Percentiles rank a stretch among this genome's conserved stretches.
These are phyloP conservation scores for Solanum appendiculatum DNA, from an alignment of 257 asterid genomes.

Conservation along the genomic window DNA sequence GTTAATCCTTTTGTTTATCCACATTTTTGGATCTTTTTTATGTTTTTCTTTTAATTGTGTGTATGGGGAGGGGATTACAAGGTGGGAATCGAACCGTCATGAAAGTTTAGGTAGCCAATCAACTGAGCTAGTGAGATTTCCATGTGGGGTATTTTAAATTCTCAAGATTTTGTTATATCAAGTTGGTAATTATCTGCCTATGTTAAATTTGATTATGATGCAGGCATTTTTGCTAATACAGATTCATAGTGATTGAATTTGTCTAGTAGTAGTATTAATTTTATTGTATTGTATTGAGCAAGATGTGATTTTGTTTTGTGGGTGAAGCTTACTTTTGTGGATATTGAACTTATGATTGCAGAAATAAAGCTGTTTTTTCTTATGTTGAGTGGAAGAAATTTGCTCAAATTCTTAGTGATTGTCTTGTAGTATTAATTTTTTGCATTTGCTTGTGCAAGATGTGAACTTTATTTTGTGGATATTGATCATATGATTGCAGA, in stretches of 20 bases:
- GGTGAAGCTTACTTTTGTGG: background rate
- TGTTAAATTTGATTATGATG: background rate
- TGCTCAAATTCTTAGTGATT: background rate
- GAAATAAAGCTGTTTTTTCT: slow-evolving; percentile 2
- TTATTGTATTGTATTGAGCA: background rate
- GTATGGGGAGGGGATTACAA: background rate
- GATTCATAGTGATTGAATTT: background rate
- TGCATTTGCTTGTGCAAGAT: background rate
- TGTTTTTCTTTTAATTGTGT: background rate
- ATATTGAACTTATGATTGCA: slow-evolving; percentile 11
- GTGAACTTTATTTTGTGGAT: background rate
- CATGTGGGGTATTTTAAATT: background rate
- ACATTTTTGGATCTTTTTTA: slow-evolving; percentile 45
- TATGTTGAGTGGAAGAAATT: slow-evolving; percentile 44
- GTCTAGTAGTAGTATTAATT: background rate
- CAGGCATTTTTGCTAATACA: background rate
- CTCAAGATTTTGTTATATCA: background rate
- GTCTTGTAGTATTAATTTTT: background rate
- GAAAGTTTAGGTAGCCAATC: background rate
- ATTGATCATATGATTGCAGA: slow-evolving; percentile 24
- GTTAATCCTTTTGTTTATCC: background rate
- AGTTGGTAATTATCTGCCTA: slow-evolving; percentile 4
- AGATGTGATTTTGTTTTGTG: background rate
- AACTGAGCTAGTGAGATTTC: background rate
- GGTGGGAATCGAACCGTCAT: background rate